phyloP scores from a whole-genome alignment of 1,139 yeast genomes.

The Yamadazyma sp. region DNA sequence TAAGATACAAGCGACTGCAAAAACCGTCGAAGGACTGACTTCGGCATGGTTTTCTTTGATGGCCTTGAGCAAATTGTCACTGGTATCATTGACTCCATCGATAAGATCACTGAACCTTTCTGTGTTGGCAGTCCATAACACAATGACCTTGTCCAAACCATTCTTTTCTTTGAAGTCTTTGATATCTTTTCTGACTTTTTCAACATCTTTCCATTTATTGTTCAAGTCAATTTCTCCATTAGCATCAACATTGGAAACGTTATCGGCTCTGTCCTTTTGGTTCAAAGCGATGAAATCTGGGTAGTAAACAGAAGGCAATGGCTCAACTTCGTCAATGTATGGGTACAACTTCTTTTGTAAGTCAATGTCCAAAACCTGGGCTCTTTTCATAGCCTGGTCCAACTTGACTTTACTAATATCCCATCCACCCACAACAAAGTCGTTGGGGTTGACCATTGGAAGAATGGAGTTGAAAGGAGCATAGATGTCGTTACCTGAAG shows the following conservation, averaged over 20 bases:
- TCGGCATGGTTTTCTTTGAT: constrained; percentile 80
- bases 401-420: constrained; percentile 76
- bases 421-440: constrained; percentile 92
- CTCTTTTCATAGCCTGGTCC: constrained; percentile 79
- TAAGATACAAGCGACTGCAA: constrained; percentile 89
- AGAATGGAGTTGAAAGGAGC: constrained; percentile 90
- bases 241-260: constrained; percentile 61
- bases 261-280: constrained; percentile 90
- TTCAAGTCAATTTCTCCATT: constrained; percentile 52
- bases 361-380: constrained; percentile 83
- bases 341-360: constrained; percentile 77
- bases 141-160: constrained; percentile 79
- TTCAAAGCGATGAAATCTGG: constrained; percentile 97
- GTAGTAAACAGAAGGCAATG: constrained; percentile 85
- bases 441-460: constrained; percentile 89
- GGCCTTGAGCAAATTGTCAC: constrained; percentile 72
- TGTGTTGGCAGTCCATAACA: constrained; percentile 96
- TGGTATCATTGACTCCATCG: constrained; percentile 83
- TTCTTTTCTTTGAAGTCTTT: constrained; percentile 73
- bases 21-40: constrained; percentile 86
- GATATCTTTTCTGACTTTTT: constrained; percentile 81
- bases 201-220: constrained; percentile 89
- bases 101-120: constrained; percentile 85
- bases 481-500: constrained; percentile 79
- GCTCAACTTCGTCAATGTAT: constrained; percentile 61